Base-by-base conservation (phyloP, 257 asterid genomes). In the Capsicum pubescens region DNA sequence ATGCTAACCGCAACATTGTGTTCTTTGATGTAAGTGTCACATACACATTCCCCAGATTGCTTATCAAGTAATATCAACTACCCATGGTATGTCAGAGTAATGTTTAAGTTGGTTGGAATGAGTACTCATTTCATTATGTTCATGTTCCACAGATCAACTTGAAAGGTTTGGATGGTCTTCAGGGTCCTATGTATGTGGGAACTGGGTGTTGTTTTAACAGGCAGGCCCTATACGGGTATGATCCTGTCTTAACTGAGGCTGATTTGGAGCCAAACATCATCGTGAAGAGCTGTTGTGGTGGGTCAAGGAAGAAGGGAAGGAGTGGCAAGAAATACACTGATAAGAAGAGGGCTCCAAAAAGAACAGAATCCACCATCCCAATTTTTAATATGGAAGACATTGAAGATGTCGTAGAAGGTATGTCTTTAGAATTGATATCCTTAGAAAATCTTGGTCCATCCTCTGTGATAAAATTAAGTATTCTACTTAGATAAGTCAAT, bases 121-220 rank as follows among this genome's bases (percentile, higher is more conserved):
- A 4, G 66, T 66, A 55, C 84, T 81, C 21, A 36, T 85, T 74
- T 86, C 66, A 39, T 87, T 39, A 13, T 78, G 36, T 36, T 82
- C 16, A 11, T 36, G 56, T 52, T 19, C 42, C 84, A 81, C 94
- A 95, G 98, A 93, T 95, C 86, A 95, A 95, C 91, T 91, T 95
- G 97, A 95, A 92, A 87, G 98, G 98, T 72, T 88, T 92, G 80
- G 98, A 95, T 50, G 98, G 98, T 58, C 91, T 95, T 90, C 98
- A 95, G 86, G 98, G 98, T 84, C 98, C 98, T 14, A 93, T 95
- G 74, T 95, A 95, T 52, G 98, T 95, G 85, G 98, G 98, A 83
- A 95, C 98, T 5, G 98, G 98, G 46, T 95, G 98, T 86, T 95
- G 98, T 86, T 95, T 95, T 86, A 95, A 93, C 87, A 86, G 98